Percentiles rank a stretch among this genome's conserved stretches.
phyloP scores from a whole-genome alignment of 2,329 filamentous ascomycete genomes.

The Cladobotryum protrusum region DNA sequence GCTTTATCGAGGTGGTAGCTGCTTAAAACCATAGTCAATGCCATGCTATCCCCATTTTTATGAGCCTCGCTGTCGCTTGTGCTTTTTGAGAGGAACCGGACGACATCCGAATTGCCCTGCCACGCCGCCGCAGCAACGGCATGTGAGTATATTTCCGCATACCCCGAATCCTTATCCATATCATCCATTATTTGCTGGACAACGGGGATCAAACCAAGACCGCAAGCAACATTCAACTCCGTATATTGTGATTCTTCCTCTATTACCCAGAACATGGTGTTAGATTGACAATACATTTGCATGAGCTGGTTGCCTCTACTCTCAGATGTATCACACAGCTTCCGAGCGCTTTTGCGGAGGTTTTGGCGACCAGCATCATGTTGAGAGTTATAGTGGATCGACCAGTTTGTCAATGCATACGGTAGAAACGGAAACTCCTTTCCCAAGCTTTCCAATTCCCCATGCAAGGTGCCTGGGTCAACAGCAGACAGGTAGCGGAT shows the following conservation, averaged over 20 bases:
- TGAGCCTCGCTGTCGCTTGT: neutral
- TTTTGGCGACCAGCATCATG: neutral
- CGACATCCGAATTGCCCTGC: neutral
- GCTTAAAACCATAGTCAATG: neutral
- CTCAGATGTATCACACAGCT: neutral
- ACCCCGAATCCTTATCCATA: neutral
- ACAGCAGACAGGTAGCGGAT: neutral
- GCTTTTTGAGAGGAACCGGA: neutral
- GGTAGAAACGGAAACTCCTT: neutral
- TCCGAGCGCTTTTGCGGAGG: neutral
- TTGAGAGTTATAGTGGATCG: neutral
- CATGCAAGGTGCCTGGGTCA: neutral
- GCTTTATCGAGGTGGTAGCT: neutral
- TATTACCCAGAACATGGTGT: neutral
- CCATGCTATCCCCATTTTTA: neutral
- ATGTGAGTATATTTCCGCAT: neutral
- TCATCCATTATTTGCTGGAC: neutral
- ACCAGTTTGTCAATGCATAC: neutral
- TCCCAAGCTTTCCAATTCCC: neutral
- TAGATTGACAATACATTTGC: neutral
- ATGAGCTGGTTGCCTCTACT: neutral
- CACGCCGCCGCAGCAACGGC: neutral
- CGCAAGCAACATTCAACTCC: slow-evolving; percentile 10
- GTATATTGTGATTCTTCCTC: slow-evolving; percentile 7
- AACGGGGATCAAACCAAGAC: slow-evolving; percentile 6